Conservation (phyloP, 208 protist species). For the Leptomonas pyrrhocoris region DNA sequence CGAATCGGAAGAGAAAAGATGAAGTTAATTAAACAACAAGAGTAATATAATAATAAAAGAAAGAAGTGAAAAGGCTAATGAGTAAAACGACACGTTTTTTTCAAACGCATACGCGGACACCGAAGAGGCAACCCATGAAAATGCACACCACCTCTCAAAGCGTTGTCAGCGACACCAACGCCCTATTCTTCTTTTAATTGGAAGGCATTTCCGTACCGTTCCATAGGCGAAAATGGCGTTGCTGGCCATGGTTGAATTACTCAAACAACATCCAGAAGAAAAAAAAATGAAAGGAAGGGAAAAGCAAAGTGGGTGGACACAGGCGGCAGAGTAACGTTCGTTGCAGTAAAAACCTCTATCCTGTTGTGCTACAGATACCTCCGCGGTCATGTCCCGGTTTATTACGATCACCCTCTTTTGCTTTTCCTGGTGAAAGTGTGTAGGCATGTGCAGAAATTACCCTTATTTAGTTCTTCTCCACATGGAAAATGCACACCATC, state of each 20-base stretch:
- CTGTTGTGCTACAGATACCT: background rate
- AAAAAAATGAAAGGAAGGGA: constrained; percentile 4
- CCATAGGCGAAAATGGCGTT: background rate
- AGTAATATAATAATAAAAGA: constrained; percentile 5
- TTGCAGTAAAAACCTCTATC: background rate
- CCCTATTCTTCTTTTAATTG: background rate
- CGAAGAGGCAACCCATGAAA: constrained; percentile 8
- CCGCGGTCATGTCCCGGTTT: no score
- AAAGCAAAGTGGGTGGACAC: background rate
- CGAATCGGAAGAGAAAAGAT: constrained; percentile 7
- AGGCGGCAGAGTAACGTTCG: background rate
- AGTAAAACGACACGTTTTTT: background rate
- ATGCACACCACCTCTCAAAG: background rate
- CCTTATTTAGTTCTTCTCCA: no score
- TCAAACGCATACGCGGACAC: background rate
- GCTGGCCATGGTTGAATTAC: background rate
- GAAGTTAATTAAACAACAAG: constrained; percentile 11
- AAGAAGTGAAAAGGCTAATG: background rate
- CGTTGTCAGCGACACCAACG: background rate
- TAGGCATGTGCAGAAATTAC: no score
- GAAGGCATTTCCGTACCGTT: background rate
- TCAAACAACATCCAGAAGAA: background rate
- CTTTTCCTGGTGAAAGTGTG: no score
- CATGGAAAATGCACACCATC: no score
- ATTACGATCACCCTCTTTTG: no score